Evolutionary conservation across 2,329 filamentous ascomycete species (phyloP), one percentile per base, ranked within the genome.

Genomic region (Phaeosphaeria sp.): DNA sequence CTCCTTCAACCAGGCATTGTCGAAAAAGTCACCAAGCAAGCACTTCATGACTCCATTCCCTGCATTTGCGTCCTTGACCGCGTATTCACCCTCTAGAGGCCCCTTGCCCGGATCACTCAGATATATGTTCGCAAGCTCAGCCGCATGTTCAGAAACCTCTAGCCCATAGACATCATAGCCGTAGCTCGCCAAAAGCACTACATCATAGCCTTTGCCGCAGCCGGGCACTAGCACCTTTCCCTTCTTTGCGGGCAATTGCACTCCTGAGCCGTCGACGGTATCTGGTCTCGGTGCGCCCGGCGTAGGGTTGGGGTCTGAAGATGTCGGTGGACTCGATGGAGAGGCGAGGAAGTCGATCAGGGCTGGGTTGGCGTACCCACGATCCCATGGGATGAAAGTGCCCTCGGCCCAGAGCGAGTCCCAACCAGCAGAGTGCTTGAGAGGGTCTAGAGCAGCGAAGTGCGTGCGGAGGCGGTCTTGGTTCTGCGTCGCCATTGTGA

Each of bases 181-280:
- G 69, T 89, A 86, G 10, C 86, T 86, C 50, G 88, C 85, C 46
- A 96, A 83, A 39, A 96, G 81, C 10, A 92, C 81, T 1, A 92
- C 90, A 78, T 96, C 93, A 71, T 95, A 90, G 5, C 92, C 93
- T 47, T 86, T 85, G 0, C 92, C 93, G 76, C 92, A 96, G 5
- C 92, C 92, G 0, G 92, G 90, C 0, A 96, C 89, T 9, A 96
- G 80, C 1, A 89, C 92, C 55, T 80, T 81, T 66, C 84, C 85
- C 55, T 75, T 79, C 67, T 25, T 76, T n/a, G 9, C 20, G 2
- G 57, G 21, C 41, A 55, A 6, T 27, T 30, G 22, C 54, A 60
- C 18, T 51, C 55, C 20, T 33, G 33, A 7, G 47, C 63, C 17
- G 44, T 25, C 43, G 52, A 47, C n/a, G 49, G 56, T 15, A 44